Conservation (phyloP, 129 eudicot genomes). For the Cynara cardunculus region DNA sequence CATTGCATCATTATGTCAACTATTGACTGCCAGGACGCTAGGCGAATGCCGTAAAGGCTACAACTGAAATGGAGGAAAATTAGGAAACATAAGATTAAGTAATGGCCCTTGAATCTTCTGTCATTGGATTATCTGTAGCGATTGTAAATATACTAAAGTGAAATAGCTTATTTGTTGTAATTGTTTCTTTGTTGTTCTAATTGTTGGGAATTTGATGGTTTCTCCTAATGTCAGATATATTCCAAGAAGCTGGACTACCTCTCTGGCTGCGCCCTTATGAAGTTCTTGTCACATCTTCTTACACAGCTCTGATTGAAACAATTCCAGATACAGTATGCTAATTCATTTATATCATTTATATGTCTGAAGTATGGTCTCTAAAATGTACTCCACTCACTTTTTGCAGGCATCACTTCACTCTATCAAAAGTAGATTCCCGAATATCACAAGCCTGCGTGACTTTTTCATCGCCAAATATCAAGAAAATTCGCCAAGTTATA, state of each 20-base stretch:
- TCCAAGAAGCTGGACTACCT: slow-evolving; percentile 99
- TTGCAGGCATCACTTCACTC: slow-evolving; percentile 96
- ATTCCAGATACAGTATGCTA: slow-evolving; percentile 89
- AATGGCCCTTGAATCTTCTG: not conserved
- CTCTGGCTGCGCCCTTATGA: slow-evolving; percentile 98
- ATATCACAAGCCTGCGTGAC: slow-evolving; percentile 75
- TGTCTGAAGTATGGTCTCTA: not conserved
- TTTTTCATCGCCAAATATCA: slow-evolving; percentile 90
- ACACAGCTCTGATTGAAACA: slow-evolving; percentile 97
- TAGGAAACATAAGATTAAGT: not conserved
- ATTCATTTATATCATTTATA: not conserved
- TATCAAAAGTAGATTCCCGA: slow-evolving; percentile 88
- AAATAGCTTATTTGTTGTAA: not conserved
- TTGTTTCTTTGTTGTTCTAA: not conserved
- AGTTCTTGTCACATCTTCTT: slow-evolving; percentile 96
- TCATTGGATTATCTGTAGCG: not conserved
- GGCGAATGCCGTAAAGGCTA: not conserved
- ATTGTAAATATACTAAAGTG: not conserved
- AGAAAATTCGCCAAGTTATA: slow-evolving; percentile 87
- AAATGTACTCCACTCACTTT: not conserved
- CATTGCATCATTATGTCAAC: no score
- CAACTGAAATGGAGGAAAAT: not conserved
- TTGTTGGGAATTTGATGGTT: slow-evolving; percentile 11
- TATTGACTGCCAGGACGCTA: not conserved
- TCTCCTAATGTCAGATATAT: slow-evolving; percentile 68